phyloP scores from a whole-genome alignment of 768 basidiomycete species.

The Auricularia heimuer region DNA sequence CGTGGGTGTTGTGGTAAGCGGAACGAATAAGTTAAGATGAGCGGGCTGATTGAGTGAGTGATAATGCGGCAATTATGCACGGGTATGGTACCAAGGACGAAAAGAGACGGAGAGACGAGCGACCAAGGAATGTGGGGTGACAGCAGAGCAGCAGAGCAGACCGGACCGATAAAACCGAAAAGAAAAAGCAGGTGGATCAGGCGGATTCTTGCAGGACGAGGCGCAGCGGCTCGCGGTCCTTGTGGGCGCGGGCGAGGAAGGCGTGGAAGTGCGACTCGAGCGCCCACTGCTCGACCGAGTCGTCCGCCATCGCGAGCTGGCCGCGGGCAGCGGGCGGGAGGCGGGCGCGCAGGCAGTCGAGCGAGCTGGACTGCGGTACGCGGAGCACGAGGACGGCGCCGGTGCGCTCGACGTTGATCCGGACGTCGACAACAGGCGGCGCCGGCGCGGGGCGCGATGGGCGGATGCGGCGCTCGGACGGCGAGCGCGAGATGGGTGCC shows the following conservation, averaged over 20 bases:
- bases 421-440: neutral
- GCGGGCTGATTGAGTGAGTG: too few relatives aligned
- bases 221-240: neutral
- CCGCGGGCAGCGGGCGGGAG: neutral
- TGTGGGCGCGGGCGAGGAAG: neutral
- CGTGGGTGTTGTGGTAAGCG: too few relatives aligned
- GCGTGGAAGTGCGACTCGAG: neutral
- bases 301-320: neutral
- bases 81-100: too few relatives aligned
- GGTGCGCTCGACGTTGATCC: constrained; percentile 10
- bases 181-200: too few relatives aligned
- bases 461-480: too few relatives aligned
- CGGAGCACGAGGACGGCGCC: constrained; percentile 17
- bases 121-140: too few relatives aligned
- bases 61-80: too few relatives aligned
- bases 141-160: too few relatives aligned
- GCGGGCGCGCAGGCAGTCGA: neutral
- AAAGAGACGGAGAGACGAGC: too few relatives aligned
- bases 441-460: neutral
- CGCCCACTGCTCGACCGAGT: neutral
- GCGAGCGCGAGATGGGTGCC: too few relatives aligned
- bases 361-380: neutral
- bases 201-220: neutral
- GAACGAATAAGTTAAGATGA: too few relatives aligned
- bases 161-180: too few relatives aligned